Percentiles rank a stretch among this genome's conserved stretches.
Conservation (phyloP, 2,329 filamentous ascomycete genomes). For the Botryotinia convoluta region DNA sequence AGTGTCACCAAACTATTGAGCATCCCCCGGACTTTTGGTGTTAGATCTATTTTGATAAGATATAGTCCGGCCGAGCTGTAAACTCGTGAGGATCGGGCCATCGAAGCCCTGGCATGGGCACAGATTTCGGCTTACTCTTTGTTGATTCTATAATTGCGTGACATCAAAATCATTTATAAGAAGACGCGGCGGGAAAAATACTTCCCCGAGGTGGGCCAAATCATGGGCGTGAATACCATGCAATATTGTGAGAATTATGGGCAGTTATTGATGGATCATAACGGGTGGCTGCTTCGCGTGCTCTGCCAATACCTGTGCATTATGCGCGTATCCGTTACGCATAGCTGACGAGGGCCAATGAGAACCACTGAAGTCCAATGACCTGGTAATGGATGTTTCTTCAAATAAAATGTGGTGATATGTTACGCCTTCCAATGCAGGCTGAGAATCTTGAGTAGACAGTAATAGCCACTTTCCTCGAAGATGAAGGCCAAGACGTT, state of each 20-base stretch:
- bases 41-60: background rate
- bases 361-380: slow-evolving; percentile 18
- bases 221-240: slow-evolving; percentile 4
- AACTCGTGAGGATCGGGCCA: background rate
- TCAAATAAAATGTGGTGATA: background rate
- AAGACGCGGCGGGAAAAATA: background rate
- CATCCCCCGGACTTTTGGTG: background rate
- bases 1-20: background rate
- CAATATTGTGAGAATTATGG: background rate
- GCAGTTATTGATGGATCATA: slow-evolving; percentile 8
- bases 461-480: background rate
- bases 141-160: background rate
- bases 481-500: background rate
- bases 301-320: slow-evolving; percentile 8
- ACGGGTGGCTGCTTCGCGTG: slow-evolving; percentile 14
- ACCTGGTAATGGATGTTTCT: slow-evolving; percentile 26
- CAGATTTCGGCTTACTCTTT: slow-evolving; percentile 6
- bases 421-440: slow-evolving; percentile 5
- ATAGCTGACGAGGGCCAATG: slow-evolving; percentile 8
- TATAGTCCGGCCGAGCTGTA: background rate
- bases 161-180: background rate
- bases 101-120: background rate
- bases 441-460: slow-evolving; percentile 3
- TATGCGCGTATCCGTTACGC: background rate
- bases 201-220: slow-evolving; percentile 11